Conservation (phyloP, 768 basidiomycete species). For the Suillus variegatus region DNA sequence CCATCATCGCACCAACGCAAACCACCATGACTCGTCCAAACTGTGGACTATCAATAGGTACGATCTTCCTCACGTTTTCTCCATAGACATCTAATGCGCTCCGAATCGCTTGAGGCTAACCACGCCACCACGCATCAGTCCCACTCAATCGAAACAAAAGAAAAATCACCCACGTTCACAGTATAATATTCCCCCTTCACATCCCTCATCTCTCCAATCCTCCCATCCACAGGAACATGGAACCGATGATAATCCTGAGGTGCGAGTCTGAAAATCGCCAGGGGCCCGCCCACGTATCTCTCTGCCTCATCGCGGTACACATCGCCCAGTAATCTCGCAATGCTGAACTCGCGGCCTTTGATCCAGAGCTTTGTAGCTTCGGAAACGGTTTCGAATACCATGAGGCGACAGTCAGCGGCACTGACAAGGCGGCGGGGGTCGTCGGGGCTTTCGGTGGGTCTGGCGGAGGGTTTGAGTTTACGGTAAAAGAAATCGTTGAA, state of each 20-base stretch:
- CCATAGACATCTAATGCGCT: conserved; percentile 91
- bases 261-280: conserved; percentile 90
- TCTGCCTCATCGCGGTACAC: conserved; percentile 68
- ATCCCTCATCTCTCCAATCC: conserved; percentile 77
- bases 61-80: conserved; percentile 91
- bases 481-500: conserved; percentile 95
- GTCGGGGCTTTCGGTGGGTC: conserved; percentile 70
- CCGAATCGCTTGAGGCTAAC: conserved; percentile 89
- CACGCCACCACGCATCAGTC: background rate
- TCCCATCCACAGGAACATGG: conserved; percentile 85
- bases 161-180: conserved; percentile 66
- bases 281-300: conserved; percentile 74
- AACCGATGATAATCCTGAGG: conserved; percentile 97
- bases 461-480: conserved; percentile 81
- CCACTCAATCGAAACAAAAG: background rate
- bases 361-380: conserved; percentile 95
- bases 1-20: conserved; percentile 95
- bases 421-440: conserved; percentile 82
- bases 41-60: conserved; percentile 85
- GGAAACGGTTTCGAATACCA: conserved; percentile 84
- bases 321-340: conserved; percentile 79
- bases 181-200: conserved; percentile 96
- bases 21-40: conserved; percentile 94
- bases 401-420: conserved; percentile 95
- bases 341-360: conserved; percentile 92